Percentiles rank a stretch among this genome's conserved stretches.
phyloP scores from a whole-genome alignment of 768 basidiomycete genomes.

The Suillus paluster region DNA sequence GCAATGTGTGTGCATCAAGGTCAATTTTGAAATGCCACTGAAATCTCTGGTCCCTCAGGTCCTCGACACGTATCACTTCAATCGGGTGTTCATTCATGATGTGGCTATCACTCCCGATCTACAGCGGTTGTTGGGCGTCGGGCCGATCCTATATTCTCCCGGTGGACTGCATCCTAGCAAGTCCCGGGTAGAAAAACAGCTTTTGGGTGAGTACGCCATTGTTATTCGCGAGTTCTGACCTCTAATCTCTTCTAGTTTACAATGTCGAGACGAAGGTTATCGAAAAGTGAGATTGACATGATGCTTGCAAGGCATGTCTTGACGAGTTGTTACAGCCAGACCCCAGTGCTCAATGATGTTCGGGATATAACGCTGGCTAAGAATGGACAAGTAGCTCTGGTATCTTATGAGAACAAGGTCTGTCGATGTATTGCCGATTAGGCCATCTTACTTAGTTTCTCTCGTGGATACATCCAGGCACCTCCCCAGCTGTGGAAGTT shows the following conservation, averaged over 20 bases:
- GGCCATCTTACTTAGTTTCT: not conserved
- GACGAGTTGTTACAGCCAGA: conserved; percentile 49
- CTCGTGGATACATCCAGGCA: conserved; percentile 41
- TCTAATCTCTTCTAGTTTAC: conserved; percentile 50
- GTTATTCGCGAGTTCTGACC: not conserved
- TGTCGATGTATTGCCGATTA: conserved; percentile 6
- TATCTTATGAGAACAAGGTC: conserved; percentile 78
- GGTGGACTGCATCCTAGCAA: conserved; percentile 69
- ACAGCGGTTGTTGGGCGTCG: conserved; percentile 67
- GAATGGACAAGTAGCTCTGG: conserved; percentile 62
- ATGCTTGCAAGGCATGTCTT: conserved; percentile 13
- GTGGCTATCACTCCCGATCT: conserved; percentile 72
- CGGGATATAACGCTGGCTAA: conserved; percentile 69
- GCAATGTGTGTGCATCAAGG: conserved; percentile 46
- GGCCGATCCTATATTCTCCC: conserved; percentile 65
- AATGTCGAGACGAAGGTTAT: conserved; percentile 66
- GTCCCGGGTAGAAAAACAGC: conserved; percentile 72
- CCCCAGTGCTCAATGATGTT: conserved; percentile 74
- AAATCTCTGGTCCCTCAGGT: conserved; percentile 39
- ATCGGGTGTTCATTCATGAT: conserved; percentile 67
- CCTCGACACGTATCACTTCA: conserved; percentile 60
- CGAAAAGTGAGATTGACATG: conserved; percentile 53
- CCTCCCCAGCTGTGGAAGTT: conserved; percentile 74
- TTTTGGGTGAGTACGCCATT: conserved; percentile 55
- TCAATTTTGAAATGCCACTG: not conserved